Base-by-base conservation (phyloP, 2,329 filamentous ascomycete genomes). In the Huntiella abstrusa region DNA sequence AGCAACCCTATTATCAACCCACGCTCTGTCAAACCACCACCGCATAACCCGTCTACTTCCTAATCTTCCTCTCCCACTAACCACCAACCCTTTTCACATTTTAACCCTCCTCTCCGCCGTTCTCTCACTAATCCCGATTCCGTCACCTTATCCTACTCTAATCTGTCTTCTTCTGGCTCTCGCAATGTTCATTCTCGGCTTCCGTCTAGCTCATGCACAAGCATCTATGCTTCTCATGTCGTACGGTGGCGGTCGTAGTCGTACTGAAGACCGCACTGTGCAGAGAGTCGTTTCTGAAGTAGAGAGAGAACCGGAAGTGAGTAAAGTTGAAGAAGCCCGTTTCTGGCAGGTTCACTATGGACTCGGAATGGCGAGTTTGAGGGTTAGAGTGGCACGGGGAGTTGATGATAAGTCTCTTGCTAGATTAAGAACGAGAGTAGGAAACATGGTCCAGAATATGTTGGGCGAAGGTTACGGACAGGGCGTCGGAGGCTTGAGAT, bases 311-410 rank as follows among this genome's bases (percentile, higher is more conserved):
- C 76, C 82, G 1, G 71, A 73, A 47, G 77, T 96, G 19, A 72
- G 73, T 39, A 71, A 72, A 1, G 77, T 98, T 41, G 84, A 95
- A 49, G 87, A 95, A 56, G 88, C 87, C 1, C 79, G 86, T 58
- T 94, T 98, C 61, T 98, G 91, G 91, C 91, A 98, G 65, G 91
- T 95, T 11, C 91, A 98, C 62, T 95, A 96, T 59, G 87, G 88
- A 1, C 68, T 96, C 36, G 93, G 86, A 57, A 93, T 96, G 81
- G 91, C 91, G 6, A 95, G 92, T 58, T 61, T 98, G 53, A 92
- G 85, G 60, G 62, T 98, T 15, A 73, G 78, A 49, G 73, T 94
- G 19, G 59, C 64, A 4, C 66, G 64, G 51, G 80, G 78, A 4
- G 66, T 62, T 40, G 77, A 82, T 38, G 84, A 91, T 51, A 74